Evolutionary conservation across 1,284 basidiomycete species (phyloP).

Genomic region (Cutaneotrichosporon dermatis): DNA sequence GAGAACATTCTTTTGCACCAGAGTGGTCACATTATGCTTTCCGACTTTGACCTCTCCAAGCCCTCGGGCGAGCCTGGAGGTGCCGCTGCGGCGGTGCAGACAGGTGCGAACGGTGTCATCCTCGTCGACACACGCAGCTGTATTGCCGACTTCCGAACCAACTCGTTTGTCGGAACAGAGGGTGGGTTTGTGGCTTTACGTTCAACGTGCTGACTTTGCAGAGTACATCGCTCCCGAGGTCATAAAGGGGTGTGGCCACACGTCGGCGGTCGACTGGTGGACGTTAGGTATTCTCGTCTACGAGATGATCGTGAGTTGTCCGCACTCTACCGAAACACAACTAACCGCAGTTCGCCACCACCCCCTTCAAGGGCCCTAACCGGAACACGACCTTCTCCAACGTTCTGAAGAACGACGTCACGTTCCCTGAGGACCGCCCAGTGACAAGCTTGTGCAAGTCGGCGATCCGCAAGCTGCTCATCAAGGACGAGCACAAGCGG

Average conservation of each 20-base stretch:
- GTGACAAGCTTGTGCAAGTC: slow-evolving; percentile 83
- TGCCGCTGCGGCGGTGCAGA: slow-evolving; percentile 82
- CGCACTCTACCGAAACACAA: not conserved
- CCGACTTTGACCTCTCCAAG: slow-evolving; percentile 98
- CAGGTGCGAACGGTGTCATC: slow-evolving; percentile 77
- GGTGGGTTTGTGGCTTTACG: no score
- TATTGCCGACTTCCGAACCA: slow-evolving; percentile 95
- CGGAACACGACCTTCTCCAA: slow-evolving; percentile 95
- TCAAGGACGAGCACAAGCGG: slow-evolving; percentile 87
- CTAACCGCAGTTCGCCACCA: slow-evolving; percentile 76
- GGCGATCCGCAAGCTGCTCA: slow-evolving; percentile 77
- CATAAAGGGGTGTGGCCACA: slow-evolving; percentile 95
- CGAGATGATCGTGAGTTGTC: slow-evolving; percentile 92
- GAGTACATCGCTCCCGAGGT: slow-evolving; percentile 99
- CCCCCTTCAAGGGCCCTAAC: slow-evolving; percentile 95
- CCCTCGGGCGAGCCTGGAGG: slow-evolving; percentile 82
- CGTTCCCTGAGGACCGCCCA: slow-evolving; percentile 80
- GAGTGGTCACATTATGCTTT: slow-evolving; percentile 98
- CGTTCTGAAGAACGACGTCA: slow-evolving; percentile 80
- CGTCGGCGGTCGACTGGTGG: slow-evolving; percentile 99
- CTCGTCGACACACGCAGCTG: slow-evolving; percentile 92
- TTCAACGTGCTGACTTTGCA: no score
- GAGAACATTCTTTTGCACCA: slow-evolving; percentile 99
- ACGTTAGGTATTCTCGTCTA: slow-evolving; percentile 97
- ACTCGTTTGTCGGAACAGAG: slow-evolving; percentile 96